phyloP scores from a whole-genome alignment of 1,284 basidiomycete species.

The Malassezia brasiliensis region DNA sequence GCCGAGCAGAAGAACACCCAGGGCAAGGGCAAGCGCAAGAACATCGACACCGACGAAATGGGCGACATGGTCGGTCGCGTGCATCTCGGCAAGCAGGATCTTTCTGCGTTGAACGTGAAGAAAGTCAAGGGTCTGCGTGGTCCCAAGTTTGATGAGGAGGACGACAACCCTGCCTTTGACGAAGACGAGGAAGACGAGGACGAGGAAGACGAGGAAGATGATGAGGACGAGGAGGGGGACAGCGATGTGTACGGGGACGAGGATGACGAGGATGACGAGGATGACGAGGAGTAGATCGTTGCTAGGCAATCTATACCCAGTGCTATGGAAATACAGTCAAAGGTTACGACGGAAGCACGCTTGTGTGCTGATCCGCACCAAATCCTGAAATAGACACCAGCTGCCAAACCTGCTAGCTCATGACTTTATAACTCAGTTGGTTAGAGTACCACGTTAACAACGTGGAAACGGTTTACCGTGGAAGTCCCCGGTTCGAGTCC shows the following conservation, averaged over 20 bases:
- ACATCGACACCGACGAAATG: slow-evolving; percentile 91
- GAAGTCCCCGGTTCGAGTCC: slow-evolving; percentile 23
- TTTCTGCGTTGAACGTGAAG: slow-evolving; percentile 71
- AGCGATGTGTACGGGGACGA: neutral
- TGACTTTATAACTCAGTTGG: slow-evolving; percentile 22
- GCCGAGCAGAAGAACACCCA: slow-evolving; percentile 61
- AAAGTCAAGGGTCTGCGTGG: slow-evolving; percentile 74
- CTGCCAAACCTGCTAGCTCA: too few species aligned
- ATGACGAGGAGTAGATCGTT: neutral
- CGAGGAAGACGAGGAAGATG: slow-evolving; percentile 22
- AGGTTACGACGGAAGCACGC: too few species aligned
- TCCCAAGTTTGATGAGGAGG: slow-evolving; percentile 24
- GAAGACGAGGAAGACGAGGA: slow-evolving; percentile 26
- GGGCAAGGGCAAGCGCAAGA: slow-evolving; percentile 70
- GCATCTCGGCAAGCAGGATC: slow-evolving; percentile 81
- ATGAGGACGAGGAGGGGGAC: slow-evolving; percentile 5
- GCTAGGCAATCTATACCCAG: neutral
- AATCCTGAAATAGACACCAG: too few species aligned
- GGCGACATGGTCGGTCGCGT: slow-evolving; percentile 84
- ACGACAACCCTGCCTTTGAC: slow-evolving; percentile 18
- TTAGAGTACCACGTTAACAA: slow-evolving; percentile 24
- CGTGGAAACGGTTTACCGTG: slow-evolving; percentile 10
- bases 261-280: neutral
- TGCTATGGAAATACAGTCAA: neutral
- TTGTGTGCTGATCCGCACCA: too few species aligned